These are phyloP conservation scores for Arabidopsis suecica DNA, from an alignment of 345 rosid species.

Conservation along the genomic window DNA sequence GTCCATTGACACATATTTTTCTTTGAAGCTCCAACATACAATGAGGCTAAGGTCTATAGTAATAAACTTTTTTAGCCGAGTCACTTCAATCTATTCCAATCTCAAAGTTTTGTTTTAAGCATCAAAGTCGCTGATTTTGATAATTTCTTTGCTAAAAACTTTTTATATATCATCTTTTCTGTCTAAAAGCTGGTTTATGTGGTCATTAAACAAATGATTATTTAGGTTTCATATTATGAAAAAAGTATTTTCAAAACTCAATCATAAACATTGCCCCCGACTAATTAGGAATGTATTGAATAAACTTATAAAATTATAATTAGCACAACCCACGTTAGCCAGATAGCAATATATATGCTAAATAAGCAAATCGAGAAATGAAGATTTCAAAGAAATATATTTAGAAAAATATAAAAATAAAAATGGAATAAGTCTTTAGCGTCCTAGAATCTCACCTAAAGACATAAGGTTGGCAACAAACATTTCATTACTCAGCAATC, in stretches of 20 bases:
- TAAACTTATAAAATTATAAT: not conserved
- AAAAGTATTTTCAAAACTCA: not conserved
- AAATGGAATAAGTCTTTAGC: conserved; percentile 25
- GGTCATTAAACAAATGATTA: not conserved
- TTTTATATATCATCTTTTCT: not conserved
- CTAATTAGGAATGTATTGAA: not conserved
- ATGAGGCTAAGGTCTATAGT: conserved; percentile 40
- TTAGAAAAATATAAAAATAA: not conserved
- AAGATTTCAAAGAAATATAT: conserved; percentile 14
- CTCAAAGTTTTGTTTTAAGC: conserved; percentile 18
- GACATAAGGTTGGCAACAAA: conserved; percentile 40
- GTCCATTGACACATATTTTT: conserved; percentile 36
- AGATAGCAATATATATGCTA: conserved; percentile 10
- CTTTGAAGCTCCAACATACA: conserved; percentile 46
- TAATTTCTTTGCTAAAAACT: not conserved
- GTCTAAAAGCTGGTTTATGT: not conserved
- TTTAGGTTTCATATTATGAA: not conserved
- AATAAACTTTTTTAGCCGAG: conserved; percentile 21
- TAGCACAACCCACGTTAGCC: conserved; percentile 7
- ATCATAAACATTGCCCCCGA: not conserved
- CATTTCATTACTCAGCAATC: conserved; percentile 28
- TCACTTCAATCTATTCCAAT: conserved; percentile 36
- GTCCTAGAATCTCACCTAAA: conserved; percentile 32
- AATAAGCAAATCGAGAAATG: conserved; percentile 12
- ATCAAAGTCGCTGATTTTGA: conserved; percentile 32